phyloP scores from a whole-genome alignment of 495 filamentous ascomycete genomes.

The Hypoxylon crocopeplum region DNA sequence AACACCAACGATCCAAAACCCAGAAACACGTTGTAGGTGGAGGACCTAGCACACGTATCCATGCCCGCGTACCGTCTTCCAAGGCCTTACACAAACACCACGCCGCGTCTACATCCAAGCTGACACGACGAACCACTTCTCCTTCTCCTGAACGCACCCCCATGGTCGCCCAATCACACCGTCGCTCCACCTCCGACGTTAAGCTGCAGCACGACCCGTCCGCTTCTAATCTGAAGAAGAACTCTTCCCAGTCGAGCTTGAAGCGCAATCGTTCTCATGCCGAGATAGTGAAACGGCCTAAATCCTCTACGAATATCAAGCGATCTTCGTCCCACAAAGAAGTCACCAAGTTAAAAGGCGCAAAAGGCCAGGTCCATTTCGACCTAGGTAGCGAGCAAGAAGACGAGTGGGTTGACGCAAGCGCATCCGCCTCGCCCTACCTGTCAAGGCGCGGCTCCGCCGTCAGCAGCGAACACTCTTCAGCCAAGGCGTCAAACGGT shows the following conservation, averaged over 20 bases:
- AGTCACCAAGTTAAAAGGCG: slow-evolving; percentile 47
- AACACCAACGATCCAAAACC: slow-evolving; percentile 46
- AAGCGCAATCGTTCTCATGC: slow-evolving; percentile 58
- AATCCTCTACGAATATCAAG: slow-evolving; percentile 54
- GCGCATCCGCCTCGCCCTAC: slow-evolving; percentile 60
- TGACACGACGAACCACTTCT: slow-evolving; percentile 47
- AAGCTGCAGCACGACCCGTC: slow-evolving; percentile 46
- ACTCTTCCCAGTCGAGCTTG: slow-evolving; percentile 51
- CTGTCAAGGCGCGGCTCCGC: slow-evolving; percentile 57
- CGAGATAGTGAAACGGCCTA: slow-evolving; percentile 55
- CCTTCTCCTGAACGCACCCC: slow-evolving; percentile 44
- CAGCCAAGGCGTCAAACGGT: slow-evolving; percentile 30
- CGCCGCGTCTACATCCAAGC: slow-evolving; percentile 46
- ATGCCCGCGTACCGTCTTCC: slow-evolving; percentile 51
- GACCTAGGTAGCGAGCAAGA: slow-evolving; percentile 58
- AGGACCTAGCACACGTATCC: slow-evolving; percentile 43
- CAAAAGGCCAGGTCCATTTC: slow-evolving; percentile 56
- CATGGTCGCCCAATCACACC: slow-evolving; percentile 45
- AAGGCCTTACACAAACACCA: slow-evolving; percentile 56
- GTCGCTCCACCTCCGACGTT: slow-evolving; percentile 52
- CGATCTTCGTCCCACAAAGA: slow-evolving; percentile 51
- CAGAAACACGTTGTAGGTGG: slow-evolving; percentile 57
- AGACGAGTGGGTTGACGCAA: slow-evolving; percentile 64
- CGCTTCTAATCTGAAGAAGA: slow-evolving; percentile 52
- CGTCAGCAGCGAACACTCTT: slow-evolving; percentile 47